These are phyloP conservation scores for Xylaria sp. DNA, from an alignment of 2,329 filamentous ascomycete genomes.

Conservation along the genomic window DNA sequence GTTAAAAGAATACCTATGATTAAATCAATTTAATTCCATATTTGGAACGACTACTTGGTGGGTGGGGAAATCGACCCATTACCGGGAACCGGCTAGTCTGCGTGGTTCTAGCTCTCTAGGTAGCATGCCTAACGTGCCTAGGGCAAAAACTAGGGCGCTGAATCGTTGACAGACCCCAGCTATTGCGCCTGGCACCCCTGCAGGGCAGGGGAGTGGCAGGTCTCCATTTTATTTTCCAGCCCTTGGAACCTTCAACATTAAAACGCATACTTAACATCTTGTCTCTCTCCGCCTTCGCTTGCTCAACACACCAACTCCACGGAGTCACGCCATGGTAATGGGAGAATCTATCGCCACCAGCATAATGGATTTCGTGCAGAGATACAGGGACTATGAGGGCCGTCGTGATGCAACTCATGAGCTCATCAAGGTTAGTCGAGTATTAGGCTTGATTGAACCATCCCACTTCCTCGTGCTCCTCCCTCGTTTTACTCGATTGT, in stretches of 20 bases:
- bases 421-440: constrained; percentile 58
- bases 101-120: background rate
- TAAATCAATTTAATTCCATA: constrained; percentile 33
- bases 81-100: background rate
- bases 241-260: constrained; percentile 29
- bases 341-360: constrained; percentile 45
- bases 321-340: constrained; percentile 29
- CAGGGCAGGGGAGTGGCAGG: constrained; percentile 20
- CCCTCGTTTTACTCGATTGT: constrained; percentile 20
- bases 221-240: constrained; percentile 42
- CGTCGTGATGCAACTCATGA: constrained; percentile 56
- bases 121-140: background rate
- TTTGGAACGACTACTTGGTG: constrained; percentile 26
- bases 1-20: background rate
- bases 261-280: constrained; percentile 1
- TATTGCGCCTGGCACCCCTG: constrained; percentile 5
- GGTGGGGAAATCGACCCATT: constrained; percentile 24
- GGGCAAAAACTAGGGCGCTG: constrained; percentile 1
- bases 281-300: constrained; percentile 1
- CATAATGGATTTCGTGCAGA: constrained; percentile 59
- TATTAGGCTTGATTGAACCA: constrained; percentile 5
- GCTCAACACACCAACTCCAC: background rate
- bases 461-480: constrained; percentile 21
- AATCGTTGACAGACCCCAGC: constrained; percentile 21
- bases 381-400: constrained; percentile 57